Conservation (phyloP, 2,329 filamentous ascomycete genomes). For the Colletotrichum phormii region DNA sequence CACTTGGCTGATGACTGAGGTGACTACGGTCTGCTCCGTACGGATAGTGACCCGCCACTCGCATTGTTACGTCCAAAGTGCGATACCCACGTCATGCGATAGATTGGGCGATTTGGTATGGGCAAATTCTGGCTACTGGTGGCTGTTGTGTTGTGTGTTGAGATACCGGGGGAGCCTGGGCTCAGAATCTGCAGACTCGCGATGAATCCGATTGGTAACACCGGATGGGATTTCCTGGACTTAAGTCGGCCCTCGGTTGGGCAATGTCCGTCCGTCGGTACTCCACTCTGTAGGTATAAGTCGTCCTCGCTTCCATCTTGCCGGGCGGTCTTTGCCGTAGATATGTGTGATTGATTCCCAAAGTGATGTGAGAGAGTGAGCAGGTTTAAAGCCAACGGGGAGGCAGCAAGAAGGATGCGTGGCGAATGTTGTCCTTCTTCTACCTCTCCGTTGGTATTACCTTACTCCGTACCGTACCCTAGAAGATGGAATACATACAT, state of each 20-base stretch:
- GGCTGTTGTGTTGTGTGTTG: background rate
- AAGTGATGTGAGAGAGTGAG: background rate
- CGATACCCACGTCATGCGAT: slow-evolving; percentile 34
- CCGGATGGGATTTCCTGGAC: slow-evolving; percentile 5
- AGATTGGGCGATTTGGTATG: slow-evolving; percentile 1
- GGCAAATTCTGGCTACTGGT: slow-evolving; percentile 4
- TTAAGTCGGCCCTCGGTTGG: slow-evolving; percentile 3
- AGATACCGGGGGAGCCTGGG: slow-evolving; percentile 18
- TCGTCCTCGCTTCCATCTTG: background rate
- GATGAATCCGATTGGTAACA: slow-evolving; percentile 12
- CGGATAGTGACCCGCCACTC: slow-evolving; percentile 20
- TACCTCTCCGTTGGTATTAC: too few relatives aligned
- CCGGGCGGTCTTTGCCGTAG: background rate
- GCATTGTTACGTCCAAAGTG: slow-evolving; percentile 30
- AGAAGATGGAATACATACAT: background rate
- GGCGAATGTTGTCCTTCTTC: slow-evolving; percentile 24
- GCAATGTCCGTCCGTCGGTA: slow-evolving; percentile 10
- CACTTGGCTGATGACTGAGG: background rate
- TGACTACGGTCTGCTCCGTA: background rate
- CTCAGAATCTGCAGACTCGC: slow-evolving; percentile 10
- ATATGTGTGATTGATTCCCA: background rate
- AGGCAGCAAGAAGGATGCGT: slow-evolving; percentile 23
- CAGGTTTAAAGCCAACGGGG: background rate
- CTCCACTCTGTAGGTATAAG: background rate
- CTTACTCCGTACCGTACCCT: slow-evolving; percentile 5